Base-by-base conservation (phyloP, 202 grass and related monocot species). In the Schoenoplectus triqueter region DNA sequence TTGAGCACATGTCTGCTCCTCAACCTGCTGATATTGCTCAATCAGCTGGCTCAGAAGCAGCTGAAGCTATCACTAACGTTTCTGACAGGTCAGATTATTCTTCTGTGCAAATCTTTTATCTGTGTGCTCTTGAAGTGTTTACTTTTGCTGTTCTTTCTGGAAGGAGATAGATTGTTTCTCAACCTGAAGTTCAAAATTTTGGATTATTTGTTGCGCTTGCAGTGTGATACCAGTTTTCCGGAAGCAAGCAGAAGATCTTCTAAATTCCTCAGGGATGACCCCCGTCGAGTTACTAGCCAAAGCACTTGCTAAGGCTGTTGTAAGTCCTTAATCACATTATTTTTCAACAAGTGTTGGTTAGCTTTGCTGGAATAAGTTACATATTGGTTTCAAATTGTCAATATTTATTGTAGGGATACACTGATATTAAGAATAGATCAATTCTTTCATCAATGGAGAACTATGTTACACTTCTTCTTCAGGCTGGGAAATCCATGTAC, bases 381-480 rank as follows among this genome's bases (percentile, higher is more conserved):
- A 86, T 85, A 17, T 78, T 75, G 81, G 86, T 87, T 42, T 1
- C 7, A 19, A 64, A 66, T 84, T 84, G 2, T 81, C 6, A 22
- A 68, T 64, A 10, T 88, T 31, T 31, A 62, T 78, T 42, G 61
- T 73, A 96, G 97, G 97, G 97, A 5, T 99, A 94, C 69, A 90
- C 84, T 51, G 92, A 99, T 86, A 99, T 99, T 86, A 99, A 99
- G 79, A 99, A 92, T 73, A 92, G 97, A 66, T 99, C 97, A 1
- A 80, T 99, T 76, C 90, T 99, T 22, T 94, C 93, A 62, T 92
- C 90, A 4, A 92, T 99, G 97, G 97, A 99, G 66, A 88, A 90
- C 68, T 87, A 92, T 75, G 90, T 82, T 13, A 99, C 97, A 73
- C 80, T 96, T 69, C 91, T 91, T 78, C 90, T 99, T 90, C 70